A percentile compares a stretch with the other conserved stretches of the same genome.
phyloP scores from a whole-genome alignment of 2,329 filamentous ascomycete genomes.

The Pseudogymnoascus sp. region DNA sequence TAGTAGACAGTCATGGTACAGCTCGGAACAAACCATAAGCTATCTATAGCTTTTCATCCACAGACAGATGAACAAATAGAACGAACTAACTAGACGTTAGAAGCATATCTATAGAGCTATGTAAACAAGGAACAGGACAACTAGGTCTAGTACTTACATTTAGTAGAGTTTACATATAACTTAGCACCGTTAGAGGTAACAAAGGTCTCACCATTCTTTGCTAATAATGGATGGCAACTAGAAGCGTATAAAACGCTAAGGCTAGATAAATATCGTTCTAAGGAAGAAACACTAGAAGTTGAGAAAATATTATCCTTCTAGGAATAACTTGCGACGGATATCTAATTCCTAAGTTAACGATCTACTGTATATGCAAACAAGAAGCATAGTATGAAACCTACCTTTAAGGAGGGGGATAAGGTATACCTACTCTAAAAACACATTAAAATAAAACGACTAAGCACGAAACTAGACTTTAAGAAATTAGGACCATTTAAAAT shows the following conservation, averaged over 20 bases:
- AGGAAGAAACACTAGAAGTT: too few relatives aligned
- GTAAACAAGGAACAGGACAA: constrained; percentile 11
- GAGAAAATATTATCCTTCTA: not conserved
- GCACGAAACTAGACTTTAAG: not conserved
- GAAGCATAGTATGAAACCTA: not conserved
- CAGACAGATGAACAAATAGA: constrained; percentile 10
- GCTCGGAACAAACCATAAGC: constrained; percentile 9
- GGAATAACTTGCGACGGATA: not conserved
- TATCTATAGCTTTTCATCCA: constrained; percentile 12
- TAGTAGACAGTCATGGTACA: not conserved
- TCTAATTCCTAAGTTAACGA: not conserved
- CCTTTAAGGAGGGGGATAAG: not conserved
- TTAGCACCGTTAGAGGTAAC: not conserved
- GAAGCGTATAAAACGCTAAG: not conserved
- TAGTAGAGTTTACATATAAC: constrained; percentile 12
- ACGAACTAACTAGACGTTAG: constrained; percentile 7
- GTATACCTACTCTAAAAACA: not conserved
- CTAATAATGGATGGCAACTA: constrained; percentile 8
- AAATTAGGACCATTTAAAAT: not conserved
- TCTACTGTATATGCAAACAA: not conserved
- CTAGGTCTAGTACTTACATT: constrained; percentile 7
- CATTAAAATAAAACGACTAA: not conserved
- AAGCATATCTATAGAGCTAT: constrained; percentile 11
- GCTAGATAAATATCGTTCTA: not conserved
- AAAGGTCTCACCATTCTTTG: not conserved